Percentiles rank a stretch among this genome's conserved stretches.
Evolutionary conservation across 2,329 filamentous ascomycete genomes (phyloP).

Genomic region (Claviceps purpurea): DNA sequence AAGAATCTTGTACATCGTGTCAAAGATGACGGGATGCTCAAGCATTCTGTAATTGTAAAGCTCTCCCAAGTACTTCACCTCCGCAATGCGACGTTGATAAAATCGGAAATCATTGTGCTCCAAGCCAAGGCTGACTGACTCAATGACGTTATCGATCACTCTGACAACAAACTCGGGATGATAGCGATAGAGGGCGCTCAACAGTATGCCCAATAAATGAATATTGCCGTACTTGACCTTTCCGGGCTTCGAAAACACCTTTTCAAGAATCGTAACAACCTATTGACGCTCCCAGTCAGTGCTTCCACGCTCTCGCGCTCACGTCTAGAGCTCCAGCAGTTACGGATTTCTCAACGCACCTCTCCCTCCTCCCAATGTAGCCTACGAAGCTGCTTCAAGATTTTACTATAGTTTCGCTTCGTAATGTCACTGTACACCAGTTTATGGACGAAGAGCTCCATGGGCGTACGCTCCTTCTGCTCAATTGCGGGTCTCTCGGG

Average conservation of each 20-base stretch:
- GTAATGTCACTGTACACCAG: conserved; percentile 88
- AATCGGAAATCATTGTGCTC: conserved; percentile 97
- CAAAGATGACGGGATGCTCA: conserved; percentile 89
- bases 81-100: conserved; percentile 86
- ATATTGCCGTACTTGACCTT: conserved; percentile 98
- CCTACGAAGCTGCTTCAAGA: conserved; percentile 85
- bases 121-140: conserved; percentile 74
- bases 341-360: conserved; percentile 25
- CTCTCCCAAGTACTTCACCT: conserved; percentile 92
- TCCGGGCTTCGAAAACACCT: conserved; percentile 88
- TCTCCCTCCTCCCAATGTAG: conserved; percentile 96
- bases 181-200: conserved; percentile 80
- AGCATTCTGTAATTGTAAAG: conserved; percentile 97
- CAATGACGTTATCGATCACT: conserved; percentile 85
- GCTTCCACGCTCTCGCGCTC: not conserved
- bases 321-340: not conserved
- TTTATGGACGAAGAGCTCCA: conserved; percentile 86
- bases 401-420: conserved; percentile 85
- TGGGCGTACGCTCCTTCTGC: conserved; percentile 89
- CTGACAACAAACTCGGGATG: conserved; percentile 82
- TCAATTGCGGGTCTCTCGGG: conserved; percentile 87
- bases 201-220: conserved; percentile 78
- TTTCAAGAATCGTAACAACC: conserved; percentile 67
- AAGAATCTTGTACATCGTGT: conserved; percentile 85
- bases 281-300: conserved; percentile 11